Evolutionary conservation across 495 filamentous ascomycete genomes (phyloP), one percentile per base, ranked within the genome.

Genomic region (Aspergillus avenaceus): DNA sequence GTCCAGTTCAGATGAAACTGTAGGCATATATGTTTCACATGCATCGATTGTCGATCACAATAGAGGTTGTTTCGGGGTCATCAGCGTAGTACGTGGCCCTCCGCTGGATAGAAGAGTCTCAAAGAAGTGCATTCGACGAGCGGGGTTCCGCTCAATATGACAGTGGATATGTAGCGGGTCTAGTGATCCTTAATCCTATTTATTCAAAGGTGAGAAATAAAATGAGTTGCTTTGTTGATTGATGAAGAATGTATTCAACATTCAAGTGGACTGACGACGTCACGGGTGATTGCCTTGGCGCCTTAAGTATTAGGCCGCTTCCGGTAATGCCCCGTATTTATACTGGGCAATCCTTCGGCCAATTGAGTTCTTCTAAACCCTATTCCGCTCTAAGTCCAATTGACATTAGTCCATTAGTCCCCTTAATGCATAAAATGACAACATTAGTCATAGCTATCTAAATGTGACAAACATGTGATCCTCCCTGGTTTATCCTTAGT

Each of bases 281-380:
- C 51, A 57, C 51, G 56, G 16, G 22, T 19, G 29, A 25, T 41
- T 19, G 53, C 48, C 47, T 54, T 54, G 38, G 50, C 41, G 55
- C 54, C 54, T 58, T 52, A 45, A 55, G 59, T 53, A 55, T 31
- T 27, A 12, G 23, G 23, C 42, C 7, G 18, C 12, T 45, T 45
- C 31, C 22, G 42, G 42, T 13, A 43, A 26, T 18, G 28, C 21
- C 16, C 18, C 34, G 16, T 21, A 19, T 36, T 14, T 36, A 36
- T 36, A 36, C 13, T 36, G 14, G 32, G 32, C n/a, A 16, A 2
- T 5, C 32, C n/a, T 36, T 36, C n/a, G n/a, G n/a, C n/a, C n/a
- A n/a, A n/a, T n/a, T n/a, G n/a, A n/a, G n/a, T n/a, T n/a, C n/a
- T n/a, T n/a, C n/a, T n/a, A n/a, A n/a, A n/a, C n/a, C n/a, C n/a